A percentile compares a stretch with the other conserved stretches of the same genome.
Evolutionary conservation across 345 rosid genomes (phyloP).

Genomic region (Rubroshorea leprosula): DNA sequence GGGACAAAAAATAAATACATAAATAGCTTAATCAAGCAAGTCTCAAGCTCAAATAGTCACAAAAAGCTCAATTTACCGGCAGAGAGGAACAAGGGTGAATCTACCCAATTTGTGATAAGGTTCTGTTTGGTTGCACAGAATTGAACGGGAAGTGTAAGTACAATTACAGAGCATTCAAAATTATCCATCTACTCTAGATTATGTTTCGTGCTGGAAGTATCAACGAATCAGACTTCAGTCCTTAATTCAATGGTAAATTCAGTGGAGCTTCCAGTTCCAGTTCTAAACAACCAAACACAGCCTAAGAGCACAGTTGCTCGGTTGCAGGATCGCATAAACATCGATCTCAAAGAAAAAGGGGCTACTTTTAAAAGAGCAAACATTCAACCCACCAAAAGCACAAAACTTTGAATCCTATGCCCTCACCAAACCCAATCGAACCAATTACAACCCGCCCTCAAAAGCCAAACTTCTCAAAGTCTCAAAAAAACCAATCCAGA

Average conservation of each 20-base stretch:
- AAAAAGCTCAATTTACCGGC: background rate
- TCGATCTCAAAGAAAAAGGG: slow-evolving; percentile 9
- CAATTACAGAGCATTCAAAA: background rate
- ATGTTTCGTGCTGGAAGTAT: background rate
- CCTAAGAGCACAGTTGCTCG: slow-evolving; percentile 14
- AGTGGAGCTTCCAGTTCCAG: slow-evolving; percentile 5
- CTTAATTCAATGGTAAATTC: slow-evolving; percentile 6
- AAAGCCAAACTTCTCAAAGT: background rate
- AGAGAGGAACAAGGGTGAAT: background rate
- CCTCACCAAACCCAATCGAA: slow-evolving; percentile 11
- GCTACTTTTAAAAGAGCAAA: background rate
- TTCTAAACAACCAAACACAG: slow-evolving; percentile 11
- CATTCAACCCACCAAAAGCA: slow-evolving; percentile 5
- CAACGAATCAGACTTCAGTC: slow-evolving; percentile 5
- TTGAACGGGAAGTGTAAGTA: slow-evolving; percentile 2
- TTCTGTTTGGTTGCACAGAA: slow-evolving; percentile 4
- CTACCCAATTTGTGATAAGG: background rate
- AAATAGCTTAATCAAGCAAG: slow-evolving; percentile 1
- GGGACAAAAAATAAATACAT: background rate
- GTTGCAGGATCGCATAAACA: slow-evolving; percentile 18
- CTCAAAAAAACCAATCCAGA: background rate
- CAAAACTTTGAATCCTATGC: slow-evolving; percentile 2
- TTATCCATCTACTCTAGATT: background rate
- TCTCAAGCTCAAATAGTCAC: background rate
- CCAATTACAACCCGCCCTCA: slow-evolving; percentile 10